Evolutionary conservation across 1,139 yeast genomes (phyloP).

Genomic region (Zygosaccharomyces pseudobailii): DNA sequence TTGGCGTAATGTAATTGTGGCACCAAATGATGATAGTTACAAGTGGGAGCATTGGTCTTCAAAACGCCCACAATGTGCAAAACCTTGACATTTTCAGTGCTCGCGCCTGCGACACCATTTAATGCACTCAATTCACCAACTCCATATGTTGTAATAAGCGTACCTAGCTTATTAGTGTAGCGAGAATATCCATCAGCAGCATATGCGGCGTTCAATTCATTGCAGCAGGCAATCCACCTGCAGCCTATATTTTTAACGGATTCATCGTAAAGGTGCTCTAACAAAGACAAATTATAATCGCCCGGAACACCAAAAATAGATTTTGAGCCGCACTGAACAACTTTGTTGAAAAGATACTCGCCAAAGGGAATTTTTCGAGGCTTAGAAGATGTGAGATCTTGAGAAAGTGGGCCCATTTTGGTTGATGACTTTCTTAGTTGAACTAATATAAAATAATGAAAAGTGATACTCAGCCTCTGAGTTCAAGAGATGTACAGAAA

Average conservation of each 20-base stretch:
- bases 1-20: constrained; percentile 52
- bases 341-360: constrained; percentile 27
- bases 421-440: background rate
- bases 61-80: constrained; percentile 67
- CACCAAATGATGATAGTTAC: constrained; percentile 59
- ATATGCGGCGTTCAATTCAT: constrained; percentile 50
- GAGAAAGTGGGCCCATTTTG: constrained; percentile 11
- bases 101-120: constrained; percentile 64
- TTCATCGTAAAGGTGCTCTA: constrained; percentile 47
- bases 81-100: constrained; percentile 59
- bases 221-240: constrained; percentile 49
- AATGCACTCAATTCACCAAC: constrained; percentile 71
- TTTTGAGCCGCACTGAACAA: constrained; percentile 29
- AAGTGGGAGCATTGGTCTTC: constrained; percentile 39
- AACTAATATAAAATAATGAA: background rate
- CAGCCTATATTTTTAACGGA: constrained; percentile 9
- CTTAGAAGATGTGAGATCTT: constrained; percentile 2
- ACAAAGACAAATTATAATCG: constrained; percentile 52
- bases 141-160: constrained; percentile 61
- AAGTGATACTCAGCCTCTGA: background rate
- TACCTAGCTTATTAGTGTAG: constrained; percentile 53
- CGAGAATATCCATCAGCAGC: constrained; percentile 60
- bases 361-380: constrained; percentile 33
- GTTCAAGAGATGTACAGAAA: no score
- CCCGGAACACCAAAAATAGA: constrained; percentile 48